Evolutionary conservation across 495 filamentous ascomycete genomes (phyloP), one percentile per base, ranked within the genome.

Genomic region (Thozetella sp.): DNA sequence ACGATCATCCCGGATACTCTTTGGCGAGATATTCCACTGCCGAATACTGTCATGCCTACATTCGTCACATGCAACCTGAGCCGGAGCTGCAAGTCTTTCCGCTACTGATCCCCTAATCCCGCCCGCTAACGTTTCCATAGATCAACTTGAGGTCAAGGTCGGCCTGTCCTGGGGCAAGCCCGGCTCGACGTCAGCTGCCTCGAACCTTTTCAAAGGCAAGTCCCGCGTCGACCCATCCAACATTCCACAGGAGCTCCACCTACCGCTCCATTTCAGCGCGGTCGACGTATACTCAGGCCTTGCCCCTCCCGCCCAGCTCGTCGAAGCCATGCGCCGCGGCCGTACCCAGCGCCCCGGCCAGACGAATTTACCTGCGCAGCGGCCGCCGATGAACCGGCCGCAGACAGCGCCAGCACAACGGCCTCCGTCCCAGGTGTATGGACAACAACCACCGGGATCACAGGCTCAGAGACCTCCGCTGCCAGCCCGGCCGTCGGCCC

Each of bases 271-370:
- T 55, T 87, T 97, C 71, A 88, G 88, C 60, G 66, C 67, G 37
- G 81, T 95, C 59, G 77, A 91, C 48, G 85, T 99, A 51, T 97
- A 84, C 73, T 96, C 93, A n/a, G 95, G 95, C 67, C 93, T 97
- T 46, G 76, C 81, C n/a, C 93, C 94, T 0, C 93, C 93, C 2
- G 72, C 81, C 40, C 87, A 86, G 30, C 86, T 97, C 13, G 70
- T 97, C 55, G 83, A 90, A 56, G 86, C 88, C 25, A 87, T 91
- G 72, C 76, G 77, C 51, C 73, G 77, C 22, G 71, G 70, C 45
- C 61, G 64, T 19, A 23, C 52, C 25, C 56, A 22, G 53, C 46
- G 63, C 40, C 53, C 58, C 34, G 59, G 51, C 43, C 54, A 57
- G 26, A 54, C 54, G 46, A 58, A 55, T 19, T 56, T 50, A 19